A percentile compares a stretch with the other conserved stretches of the same genome.
Conservation (phyloP, 176 grass and related monocot species). For the Oryza meyeriana region DNA sequence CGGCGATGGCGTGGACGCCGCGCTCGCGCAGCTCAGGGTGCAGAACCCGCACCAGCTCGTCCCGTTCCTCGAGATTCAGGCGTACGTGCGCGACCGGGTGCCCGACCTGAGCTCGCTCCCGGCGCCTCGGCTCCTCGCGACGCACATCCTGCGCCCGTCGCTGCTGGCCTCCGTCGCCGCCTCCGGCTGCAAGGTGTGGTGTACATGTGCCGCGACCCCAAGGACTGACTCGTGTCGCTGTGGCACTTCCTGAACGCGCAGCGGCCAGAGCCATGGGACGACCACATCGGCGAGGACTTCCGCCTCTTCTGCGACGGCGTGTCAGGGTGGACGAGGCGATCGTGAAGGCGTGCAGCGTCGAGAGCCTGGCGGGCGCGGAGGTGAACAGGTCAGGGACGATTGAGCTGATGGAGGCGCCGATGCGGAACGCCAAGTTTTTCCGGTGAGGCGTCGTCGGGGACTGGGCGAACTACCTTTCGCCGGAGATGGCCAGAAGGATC, state of each 20-base stretch:
- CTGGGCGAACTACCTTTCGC: not conserved
- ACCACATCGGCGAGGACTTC: not conserved
- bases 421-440: not conserved
- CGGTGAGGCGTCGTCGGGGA: not conserved
- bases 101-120: not conserved
- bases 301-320: not conserved
- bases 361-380: not conserved
- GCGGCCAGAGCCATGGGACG: not conserved
- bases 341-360: not conserved
- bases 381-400: not conserved
- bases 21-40: not conserved
- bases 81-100: not conserved
- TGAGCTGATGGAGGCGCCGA: no score
- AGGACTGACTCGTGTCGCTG: not conserved
- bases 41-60: not conserved
- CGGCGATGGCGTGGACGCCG: not conserved
- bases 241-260: not conserved
- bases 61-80: constrained; percentile 32
- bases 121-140: not conserved
- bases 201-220: not conserved
- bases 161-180: not conserved
- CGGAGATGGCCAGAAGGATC: not conserved
- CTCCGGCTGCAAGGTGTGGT: not conserved
- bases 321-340: not conserved
- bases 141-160: constrained; percentile 35